Conservation (phyloP, 2,329 filamentous ascomycete genomes). For the Fusarium begoniae region DNA sequence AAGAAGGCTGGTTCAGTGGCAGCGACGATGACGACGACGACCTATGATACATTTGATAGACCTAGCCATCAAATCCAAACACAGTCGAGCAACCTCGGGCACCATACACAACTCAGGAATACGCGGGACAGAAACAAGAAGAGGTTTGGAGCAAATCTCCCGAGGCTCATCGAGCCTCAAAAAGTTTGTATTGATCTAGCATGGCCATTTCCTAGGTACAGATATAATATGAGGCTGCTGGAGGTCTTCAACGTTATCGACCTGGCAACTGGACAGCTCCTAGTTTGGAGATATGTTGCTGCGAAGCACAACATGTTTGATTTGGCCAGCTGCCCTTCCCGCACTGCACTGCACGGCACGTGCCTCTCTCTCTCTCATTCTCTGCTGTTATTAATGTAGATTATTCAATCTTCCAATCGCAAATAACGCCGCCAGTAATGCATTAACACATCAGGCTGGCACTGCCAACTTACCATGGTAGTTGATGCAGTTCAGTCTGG, state of each 20-base stretch:
- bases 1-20: slow-evolving; percentile 85
- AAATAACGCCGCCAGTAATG: slow-evolving; percentile 26
- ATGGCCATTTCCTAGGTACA: slow-evolving; percentile 45
- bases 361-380: background rate
- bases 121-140: background rate
- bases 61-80: background rate
- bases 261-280: background rate
- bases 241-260: slow-evolving; percentile 2
- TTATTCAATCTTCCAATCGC: slow-evolving; percentile 33
- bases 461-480: slow-evolving; percentile 24
- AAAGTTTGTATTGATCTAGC: slow-evolving; percentile 46
- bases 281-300: background rate
- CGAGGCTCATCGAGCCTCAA: slow-evolving; percentile 22
- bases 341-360: slow-evolving; percentile 9
- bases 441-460: slow-evolving; percentile 11
- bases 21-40: slow-evolving; percentile 72
- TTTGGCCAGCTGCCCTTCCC: slow-evolving; percentile 3
- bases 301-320: background rate
- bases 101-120: background rate
- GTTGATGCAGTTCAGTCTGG: slow-evolving; percentile 25
- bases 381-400: slow-evolving; percentile 34
- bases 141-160: background rate
- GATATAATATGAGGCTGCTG: slow-evolving; percentile 26
- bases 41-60: slow-evolving; percentile 26
- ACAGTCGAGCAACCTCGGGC: background rate